phyloP scores from a whole-genome alignment of 768 basidiomycete genomes.

The Pulveroboletus sp. region DNA sequence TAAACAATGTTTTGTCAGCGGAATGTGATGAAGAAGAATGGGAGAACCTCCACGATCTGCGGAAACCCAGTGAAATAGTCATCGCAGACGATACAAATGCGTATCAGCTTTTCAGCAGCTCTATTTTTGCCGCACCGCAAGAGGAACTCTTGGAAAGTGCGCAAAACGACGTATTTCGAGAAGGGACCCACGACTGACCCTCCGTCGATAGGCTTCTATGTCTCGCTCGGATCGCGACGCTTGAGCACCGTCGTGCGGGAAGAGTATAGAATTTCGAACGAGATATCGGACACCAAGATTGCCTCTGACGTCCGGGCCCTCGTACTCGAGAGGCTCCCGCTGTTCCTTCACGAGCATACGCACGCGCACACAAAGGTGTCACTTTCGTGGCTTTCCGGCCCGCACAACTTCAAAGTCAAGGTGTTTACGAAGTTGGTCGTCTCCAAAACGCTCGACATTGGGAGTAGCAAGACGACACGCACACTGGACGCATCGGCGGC shows the following conservation, averaged over 20 bases:
- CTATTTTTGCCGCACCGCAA: constrained; percentile 76
- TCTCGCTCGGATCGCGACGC: constrained; percentile 65
- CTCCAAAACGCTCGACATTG: constrained; percentile 56
- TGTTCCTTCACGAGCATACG: constrained; percentile 89
- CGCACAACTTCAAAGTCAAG: constrained; percentile 66
- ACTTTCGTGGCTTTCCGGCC: constrained; percentile 60
- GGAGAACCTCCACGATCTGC: constrained; percentile 70
- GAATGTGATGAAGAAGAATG: constrained; percentile 65
- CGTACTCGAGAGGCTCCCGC: constrained; percentile 78
- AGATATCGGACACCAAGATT: constrained; percentile 45
- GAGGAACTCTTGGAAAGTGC: constrained; percentile 87
- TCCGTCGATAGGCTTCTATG: constrained; percentile 59
- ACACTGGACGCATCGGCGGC: constrained; percentile 73
- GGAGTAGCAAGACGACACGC: constrained; percentile 44
- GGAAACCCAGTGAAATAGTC: constrained; percentile 64
- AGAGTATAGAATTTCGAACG: constrained; percentile 59
- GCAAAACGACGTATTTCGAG: background rate
- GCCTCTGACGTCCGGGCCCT: constrained; percentile 53
- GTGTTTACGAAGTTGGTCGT: constrained; percentile 62
- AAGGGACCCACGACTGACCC: background rate
- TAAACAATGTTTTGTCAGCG: constrained; percentile 18
- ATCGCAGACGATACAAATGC: constrained; percentile 85
- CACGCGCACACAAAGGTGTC: constrained; percentile 60
- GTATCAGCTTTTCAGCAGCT: constrained; percentile 73
- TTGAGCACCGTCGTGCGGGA: constrained; percentile 74